Conservation (phyloP, 2,329 filamentous ascomycete genomes). For the Claviceps sp. region DNA sequence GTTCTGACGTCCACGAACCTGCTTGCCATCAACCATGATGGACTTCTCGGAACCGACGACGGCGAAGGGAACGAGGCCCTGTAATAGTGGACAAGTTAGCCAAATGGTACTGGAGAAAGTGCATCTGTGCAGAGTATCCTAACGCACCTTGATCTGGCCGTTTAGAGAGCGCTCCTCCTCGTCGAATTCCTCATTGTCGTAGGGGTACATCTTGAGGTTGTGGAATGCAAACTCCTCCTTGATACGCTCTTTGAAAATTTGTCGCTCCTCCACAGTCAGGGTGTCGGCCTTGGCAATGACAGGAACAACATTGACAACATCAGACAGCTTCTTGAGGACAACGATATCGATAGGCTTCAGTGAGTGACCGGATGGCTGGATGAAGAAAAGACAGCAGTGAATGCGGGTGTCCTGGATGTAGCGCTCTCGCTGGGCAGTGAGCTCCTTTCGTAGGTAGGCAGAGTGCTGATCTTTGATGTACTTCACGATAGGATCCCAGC, state of each 20-base stretch:
- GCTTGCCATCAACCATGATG: slow-evolving; percentile 93
- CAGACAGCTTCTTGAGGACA: slow-evolving; percentile 97
- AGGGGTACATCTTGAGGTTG: slow-evolving; percentile 99
- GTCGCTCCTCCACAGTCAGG: slow-evolving; percentile 86
- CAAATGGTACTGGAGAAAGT: not conserved
- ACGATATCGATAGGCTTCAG: slow-evolving; percentile 99
- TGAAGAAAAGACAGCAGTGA: slow-evolving; percentile 99
- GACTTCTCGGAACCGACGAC: slow-evolving; percentile 97
- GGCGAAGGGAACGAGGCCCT: slow-evolving; percentile 92
- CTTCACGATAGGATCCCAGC: slow-evolving; percentile 99
- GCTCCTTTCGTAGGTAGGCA: slow-evolving; percentile 96
- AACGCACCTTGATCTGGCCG: slow-evolving; percentile 80
- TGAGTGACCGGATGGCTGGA: slow-evolving; percentile 94
- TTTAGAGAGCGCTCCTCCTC: slow-evolving; percentile 91
- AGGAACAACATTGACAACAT: slow-evolving; percentile 97
- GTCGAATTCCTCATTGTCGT: slow-evolving; percentile 98
- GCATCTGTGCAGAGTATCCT: not conserved
- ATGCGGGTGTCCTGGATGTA: slow-evolving; percentile 99
- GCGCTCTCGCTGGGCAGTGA: slow-evolving; percentile 95
- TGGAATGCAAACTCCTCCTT: slow-evolving; percentile 99
- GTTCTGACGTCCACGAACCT: slow-evolving; percentile 95
- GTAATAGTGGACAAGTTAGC: slow-evolving; percentile 5
- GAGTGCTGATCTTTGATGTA: slow-evolving; percentile 99
- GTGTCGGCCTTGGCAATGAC: slow-evolving; percentile 98
- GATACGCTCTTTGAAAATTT: slow-evolving; percentile 96